Percentiles rank a stretch among this genome's conserved stretches.
phyloP scores from a whole-genome alignment of 176 grass and related monocot genomes.

The Triticum urartu region DNA sequence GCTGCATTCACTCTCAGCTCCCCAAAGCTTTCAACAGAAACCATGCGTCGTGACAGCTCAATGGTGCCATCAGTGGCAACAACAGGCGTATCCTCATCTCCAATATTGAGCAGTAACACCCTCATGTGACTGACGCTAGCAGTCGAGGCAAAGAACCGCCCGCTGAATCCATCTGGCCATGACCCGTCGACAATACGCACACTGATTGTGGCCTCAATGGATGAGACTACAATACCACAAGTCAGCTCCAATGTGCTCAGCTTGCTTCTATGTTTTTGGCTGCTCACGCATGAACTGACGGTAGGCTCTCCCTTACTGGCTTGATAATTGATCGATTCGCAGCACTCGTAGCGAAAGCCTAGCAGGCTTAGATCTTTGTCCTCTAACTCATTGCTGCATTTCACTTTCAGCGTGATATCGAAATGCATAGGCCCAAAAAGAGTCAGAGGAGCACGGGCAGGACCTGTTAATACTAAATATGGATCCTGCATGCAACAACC shows the following conservation, averaged over 20 bases:
- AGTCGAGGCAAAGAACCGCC: not conserved
- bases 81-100: not conserved
- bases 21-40: not conserved
- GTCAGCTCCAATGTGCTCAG: conserved; percentile 9
- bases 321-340: not conserved
- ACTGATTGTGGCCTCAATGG: conserved; percentile 4
- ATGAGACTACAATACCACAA: not conserved
- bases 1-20: not conserved
- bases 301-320: not conserved
- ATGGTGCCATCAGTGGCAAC: not conserved
- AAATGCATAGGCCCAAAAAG: not conserved
- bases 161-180: not conserved
- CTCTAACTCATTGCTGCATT: not conserved
- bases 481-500: not conserved
- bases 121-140: not conserved
- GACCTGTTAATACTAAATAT: conserved; percentile 2
- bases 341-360: not conserved
- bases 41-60: not conserved
- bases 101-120: not conserved
- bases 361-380: not conserved
- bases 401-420: not conserved
- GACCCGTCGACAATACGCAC: not conserved
- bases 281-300: not conserved
- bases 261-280: not conserved
- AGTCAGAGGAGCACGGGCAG: not conserved